Evolutionary conservation across 768 basidiomycete genomes (phyloP).

Genomic region (Chalciporus piperatus): DNA sequence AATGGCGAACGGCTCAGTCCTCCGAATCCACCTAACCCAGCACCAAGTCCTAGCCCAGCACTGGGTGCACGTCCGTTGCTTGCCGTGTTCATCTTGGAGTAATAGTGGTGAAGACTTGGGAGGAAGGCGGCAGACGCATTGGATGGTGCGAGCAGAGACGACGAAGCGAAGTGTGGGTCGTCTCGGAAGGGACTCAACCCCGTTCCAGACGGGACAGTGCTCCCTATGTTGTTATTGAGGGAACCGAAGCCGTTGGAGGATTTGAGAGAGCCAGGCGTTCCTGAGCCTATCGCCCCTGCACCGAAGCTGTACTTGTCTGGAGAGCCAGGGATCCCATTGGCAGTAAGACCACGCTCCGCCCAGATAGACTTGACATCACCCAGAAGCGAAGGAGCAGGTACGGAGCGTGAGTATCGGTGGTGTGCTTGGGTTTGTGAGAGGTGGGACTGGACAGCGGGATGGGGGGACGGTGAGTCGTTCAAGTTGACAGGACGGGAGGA

Average conservation of each 20-base stretch:
- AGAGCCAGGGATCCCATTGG: conserved; percentile 36
- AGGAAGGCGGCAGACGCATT: conserved; percentile 85
- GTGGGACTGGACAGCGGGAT: conserved; percentile 9
- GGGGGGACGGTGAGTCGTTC: conserved; percentile 20
- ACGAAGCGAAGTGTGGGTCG: conserved; percentile 31
- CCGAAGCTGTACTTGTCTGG: conserved; percentile 30
- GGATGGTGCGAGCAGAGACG: conserved; percentile 51
- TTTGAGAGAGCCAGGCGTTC: conserved; percentile 54
- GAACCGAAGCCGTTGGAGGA: conserved; percentile 40
- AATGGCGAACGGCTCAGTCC: conserved; percentile 31
- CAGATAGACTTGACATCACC: conserved; percentile 81
- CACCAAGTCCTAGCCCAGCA: conserved; percentile 18
- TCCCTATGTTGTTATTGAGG: conserved; percentile 13
- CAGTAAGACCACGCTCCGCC: conserved; percentile 51
- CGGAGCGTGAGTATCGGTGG: conserved; percentile 81
- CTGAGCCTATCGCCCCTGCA: conserved; percentile 27
- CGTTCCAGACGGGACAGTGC: conserved; percentile 6
- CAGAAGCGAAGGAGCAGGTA: conserved; percentile 73
- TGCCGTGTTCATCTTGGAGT: conserved; percentile 48
- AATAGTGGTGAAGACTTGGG: conserved; percentile 66
- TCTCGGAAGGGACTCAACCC: conserved; percentile 33
- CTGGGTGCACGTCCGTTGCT: conserved; percentile 28
- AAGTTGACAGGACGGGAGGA: conserved; percentile 24
- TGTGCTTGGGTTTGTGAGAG: conserved; percentile 22
- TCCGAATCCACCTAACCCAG: conserved; percentile 20